Conservation (phyloP, 2,329 filamentous ascomycete genomes). For the Diaporthe sp. region DNA sequence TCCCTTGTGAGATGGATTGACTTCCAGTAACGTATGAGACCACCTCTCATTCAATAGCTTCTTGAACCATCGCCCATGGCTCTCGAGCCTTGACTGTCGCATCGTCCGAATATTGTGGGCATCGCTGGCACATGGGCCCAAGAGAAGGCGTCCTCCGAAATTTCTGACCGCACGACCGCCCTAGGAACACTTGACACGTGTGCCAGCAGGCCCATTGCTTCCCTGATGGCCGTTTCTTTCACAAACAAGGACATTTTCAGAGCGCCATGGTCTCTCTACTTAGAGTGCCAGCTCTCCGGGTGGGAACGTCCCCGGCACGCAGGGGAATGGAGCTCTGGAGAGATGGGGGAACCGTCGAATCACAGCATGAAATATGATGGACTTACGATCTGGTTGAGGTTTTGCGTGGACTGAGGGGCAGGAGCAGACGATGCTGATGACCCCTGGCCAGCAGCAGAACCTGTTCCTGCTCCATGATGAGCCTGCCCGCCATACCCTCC, state of each 20-base stretch:
- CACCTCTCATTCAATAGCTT: background rate
- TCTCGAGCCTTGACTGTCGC: background rate
- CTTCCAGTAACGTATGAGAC: background rate
- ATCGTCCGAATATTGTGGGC: background rate
- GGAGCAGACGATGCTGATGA: conserved; percentile 61
- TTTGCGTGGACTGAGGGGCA: conserved; percentile 90
- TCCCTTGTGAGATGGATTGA: background rate
- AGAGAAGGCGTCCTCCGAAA: background rate
- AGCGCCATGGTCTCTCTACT: background rate
- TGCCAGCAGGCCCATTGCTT: background rate
- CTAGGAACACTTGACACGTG: background rate
- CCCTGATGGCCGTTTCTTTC: background rate
- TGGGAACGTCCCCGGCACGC: background rate
- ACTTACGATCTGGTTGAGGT: conserved; percentile 95
- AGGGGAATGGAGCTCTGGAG: background rate
- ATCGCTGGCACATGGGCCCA: background rate
- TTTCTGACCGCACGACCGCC: background rate
- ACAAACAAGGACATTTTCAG: background rate
- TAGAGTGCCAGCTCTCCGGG: background rate
- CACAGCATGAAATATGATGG: conserved; percentile 43
- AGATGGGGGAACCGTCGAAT: background rate
- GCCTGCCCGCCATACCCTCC: conserved; percentile 38
- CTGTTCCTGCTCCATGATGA: conserved; percentile 35
- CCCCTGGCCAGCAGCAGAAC: conserved; percentile 13
- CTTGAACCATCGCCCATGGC: no score